phyloP scores from a whole-genome alignment of 176 grass and related monocot genomes.

The Ensete ventricosum region DNA sequence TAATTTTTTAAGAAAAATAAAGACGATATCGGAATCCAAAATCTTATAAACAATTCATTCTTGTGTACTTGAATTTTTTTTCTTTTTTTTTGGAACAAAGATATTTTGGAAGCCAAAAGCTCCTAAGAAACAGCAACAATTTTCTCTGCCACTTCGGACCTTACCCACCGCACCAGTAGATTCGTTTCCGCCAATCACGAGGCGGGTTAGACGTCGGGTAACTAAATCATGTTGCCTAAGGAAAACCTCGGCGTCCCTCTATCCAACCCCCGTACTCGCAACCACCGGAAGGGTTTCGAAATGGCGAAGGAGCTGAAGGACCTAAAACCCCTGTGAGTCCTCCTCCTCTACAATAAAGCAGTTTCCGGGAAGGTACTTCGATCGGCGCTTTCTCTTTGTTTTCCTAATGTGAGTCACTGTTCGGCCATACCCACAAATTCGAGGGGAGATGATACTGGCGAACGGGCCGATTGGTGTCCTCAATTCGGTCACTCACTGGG shows the following conservation, averaged over 20 bases:
- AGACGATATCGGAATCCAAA: too few relatives aligned
- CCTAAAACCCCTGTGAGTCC: not conserved
- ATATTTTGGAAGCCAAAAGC: too few relatives aligned
- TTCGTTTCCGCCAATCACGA: too few relatives aligned
- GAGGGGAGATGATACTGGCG: constrained; percentile 25
- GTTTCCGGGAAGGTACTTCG: not conserved
- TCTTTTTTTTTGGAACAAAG: too few relatives aligned
- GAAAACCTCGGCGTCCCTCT: not conserved
- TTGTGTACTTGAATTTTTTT: too few relatives aligned
- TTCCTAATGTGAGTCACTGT: not conserved
- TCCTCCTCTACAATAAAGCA: not conserved
- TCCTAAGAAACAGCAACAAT: too few relatives aligned
- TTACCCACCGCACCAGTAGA: not conserved
- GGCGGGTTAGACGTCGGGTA: too few relatives aligned
- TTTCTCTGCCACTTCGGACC: too few relatives aligned
- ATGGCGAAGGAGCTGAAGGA: not conserved
- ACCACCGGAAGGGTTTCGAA: not conserved
- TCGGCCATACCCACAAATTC: not conserved
- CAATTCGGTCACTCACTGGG: constrained; percentile 21
- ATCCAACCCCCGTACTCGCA: not conserved
- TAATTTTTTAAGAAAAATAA: too few relatives aligned
- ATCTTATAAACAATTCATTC: too few relatives aligned
- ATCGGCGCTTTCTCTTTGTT: not conserved
- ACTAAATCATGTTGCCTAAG: too few relatives aligned
- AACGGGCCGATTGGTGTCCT: constrained; percentile 32